Evolutionary conservation across 2,329 filamentous ascomycete genomes (phyloP), one percentile per base, ranked within the genome.

Genomic region (Xylaria sp.): DNA sequence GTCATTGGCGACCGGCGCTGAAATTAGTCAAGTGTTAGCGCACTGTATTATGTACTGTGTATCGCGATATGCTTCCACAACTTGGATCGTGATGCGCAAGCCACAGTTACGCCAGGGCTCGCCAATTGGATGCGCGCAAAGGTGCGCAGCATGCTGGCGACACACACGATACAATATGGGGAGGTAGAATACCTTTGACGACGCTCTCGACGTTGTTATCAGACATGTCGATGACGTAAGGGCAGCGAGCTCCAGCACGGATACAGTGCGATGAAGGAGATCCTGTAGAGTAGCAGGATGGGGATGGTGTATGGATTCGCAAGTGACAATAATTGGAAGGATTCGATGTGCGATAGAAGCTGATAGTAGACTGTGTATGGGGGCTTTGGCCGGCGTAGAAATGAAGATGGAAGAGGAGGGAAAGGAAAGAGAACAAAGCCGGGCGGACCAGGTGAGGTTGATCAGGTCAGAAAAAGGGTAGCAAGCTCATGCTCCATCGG

Each of bases 221-320:
- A 60, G 78, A 75, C 78, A 79, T 79, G 65, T 74, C 75, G 76
- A 79, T 79, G 77, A 79, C 78, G 78, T 79, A 77, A 75, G 73
- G 67, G 69, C 46, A 67, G 46, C 57, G 44, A 69, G 71, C 53
- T 67, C 44, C 51, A 69, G 70, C 65, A 63, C 56, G 63, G 44
- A 65, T 71, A 76, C 74, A 74, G 76, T 76, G 70, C 63, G 63
- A 59, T 48, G 40, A 31, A 20, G 20, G 40, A 62, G 23, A 58
- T 60, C 44, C 4, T 69, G 63, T 51, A 48, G 54, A 65, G 51
- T 56, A 58, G 58, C 51, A 62, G 63, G 33, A 44, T 59, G 31
- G 54, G 13, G 49, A 67, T 56, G 56, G 38, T 54, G 48, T 60
- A 68, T 65, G 36, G 38, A 65, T 70, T 49, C 23, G 51, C 23